Evolutionary conservation across 192 early-diverging fungal genomes (phyloP), one percentile per base, ranked within the genome.

Genomic region (Coemansia sp.): DNA sequence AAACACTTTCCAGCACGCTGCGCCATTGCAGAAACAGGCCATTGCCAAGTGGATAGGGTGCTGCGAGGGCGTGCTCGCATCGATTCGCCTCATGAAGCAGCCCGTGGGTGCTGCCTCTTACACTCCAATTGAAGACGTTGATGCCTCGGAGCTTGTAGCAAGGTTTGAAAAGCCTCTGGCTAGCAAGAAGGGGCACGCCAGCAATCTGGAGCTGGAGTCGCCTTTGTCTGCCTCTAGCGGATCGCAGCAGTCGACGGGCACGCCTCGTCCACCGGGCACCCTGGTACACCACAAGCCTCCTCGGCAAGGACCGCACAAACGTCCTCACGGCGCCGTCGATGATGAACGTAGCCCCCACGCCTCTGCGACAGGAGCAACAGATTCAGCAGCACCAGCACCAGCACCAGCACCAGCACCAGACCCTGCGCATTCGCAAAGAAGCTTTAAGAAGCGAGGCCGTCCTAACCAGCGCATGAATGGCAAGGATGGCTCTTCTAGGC

Each of bases 21-120:
- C 24, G 45, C 14, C 33, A 14, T 21, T 14, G 36, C 71, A 67
- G 40, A 21, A 53, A 38, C 56, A 68, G 21, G 28, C n/a, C 59
- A 50, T 69, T 36, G 66, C 72, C 9, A 53, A 50, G 35, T 74
- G 72, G 72, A 53, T 74, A 31, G 66, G 60, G 26, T 74, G 60
- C 56, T 74, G 71, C 48, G 66, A 74, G 31, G 35, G 43, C 26
- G 45, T 74, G 16, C 18, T 74, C 21, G 43, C 42, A n/a, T 14
- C 48, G 28, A 56, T 65, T 33, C 51, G 31, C 16, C 14, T 20
- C 48, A 31, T 11, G 14, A 65, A 28, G 7, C 26, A 18, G 37
- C 45, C 43, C 16, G 18, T n/a, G 18, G 39, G 21, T 10, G 46
- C 40, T 5, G 33, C 39, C 28, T 24, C 18, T 9, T 72, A 42